A percentile compares a stretch with the other conserved stretches of the same genome.
Evolutionary conservation across 495 filamentous ascomycete species (phyloP).

Genomic region (Neurospora sublineolata): DNA sequence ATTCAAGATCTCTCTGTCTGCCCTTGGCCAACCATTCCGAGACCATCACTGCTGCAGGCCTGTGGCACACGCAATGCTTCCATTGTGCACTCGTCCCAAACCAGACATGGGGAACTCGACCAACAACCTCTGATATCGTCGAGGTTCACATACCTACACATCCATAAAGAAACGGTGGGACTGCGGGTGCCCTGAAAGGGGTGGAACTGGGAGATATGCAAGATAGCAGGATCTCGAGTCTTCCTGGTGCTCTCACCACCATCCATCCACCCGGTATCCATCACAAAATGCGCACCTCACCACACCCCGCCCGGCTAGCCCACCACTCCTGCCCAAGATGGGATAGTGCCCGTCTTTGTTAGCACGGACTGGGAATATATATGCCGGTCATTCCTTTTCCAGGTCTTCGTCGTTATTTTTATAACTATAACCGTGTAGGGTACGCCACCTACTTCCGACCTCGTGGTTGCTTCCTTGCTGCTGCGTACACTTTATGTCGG

Average conservation of each 20-base stretch:
- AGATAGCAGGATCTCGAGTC: neutral
- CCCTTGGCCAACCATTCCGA: neutral
- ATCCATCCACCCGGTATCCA: neutral
- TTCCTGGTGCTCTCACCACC: neutral
- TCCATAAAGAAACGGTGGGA: neutral
- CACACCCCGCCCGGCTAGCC: neutral
- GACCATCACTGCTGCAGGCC: neutral
- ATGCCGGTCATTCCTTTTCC: conserved; percentile 13
- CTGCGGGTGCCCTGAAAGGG: neutral
- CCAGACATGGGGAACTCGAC: neutral
- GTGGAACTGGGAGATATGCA: neutral
- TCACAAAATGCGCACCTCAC: neutral
- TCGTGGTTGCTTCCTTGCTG: neutral
- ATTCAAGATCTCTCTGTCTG: conserved; percentile 1
- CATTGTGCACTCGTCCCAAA: neutral
- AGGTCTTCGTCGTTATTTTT: conserved; percentile 3
- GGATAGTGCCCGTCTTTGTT: neutral
- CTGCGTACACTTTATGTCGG: neutral
- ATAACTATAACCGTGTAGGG: conserved; percentile 4
- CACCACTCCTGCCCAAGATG: neutral
- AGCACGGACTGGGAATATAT: conserved; percentile 12
- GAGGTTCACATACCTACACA: neutral
- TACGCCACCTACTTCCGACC: conserved; percentile 7
- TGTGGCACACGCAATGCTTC: neutral
- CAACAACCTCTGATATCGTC: neutral